Percentiles rank a stretch among this genome's conserved stretches.
Conservation (phyloP, 1,139 yeast species). For the Scheffersomyces parashehatae region DNA sequence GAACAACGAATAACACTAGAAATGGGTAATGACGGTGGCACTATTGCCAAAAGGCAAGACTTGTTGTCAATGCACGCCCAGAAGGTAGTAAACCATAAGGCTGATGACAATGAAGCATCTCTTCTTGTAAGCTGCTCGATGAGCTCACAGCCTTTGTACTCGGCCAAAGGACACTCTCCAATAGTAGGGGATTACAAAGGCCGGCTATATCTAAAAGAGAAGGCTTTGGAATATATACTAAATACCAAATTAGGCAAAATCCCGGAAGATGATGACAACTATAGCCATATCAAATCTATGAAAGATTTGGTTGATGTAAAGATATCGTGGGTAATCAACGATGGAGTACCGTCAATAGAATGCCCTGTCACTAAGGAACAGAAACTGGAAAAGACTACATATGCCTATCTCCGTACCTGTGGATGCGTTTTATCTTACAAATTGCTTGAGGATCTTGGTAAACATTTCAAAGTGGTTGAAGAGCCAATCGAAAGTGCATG, state of each 20-base stretch:
- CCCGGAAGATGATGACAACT: slow-evolving; percentile 21
- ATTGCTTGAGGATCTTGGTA: slow-evolving; percentile 18
- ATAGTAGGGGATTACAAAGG: slow-evolving; percentile 77
- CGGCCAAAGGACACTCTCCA: slow-evolving; percentile 21
- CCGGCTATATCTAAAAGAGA: slow-evolving; percentile 65
- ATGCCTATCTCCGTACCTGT: slow-evolving; percentile 37
- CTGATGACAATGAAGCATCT: slow-evolving; percentile 6
- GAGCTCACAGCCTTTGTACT: slow-evolving; percentile 27
- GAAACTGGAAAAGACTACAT: slow-evolving; percentile 12
- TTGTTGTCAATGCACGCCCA: slow-evolving; percentile 28
- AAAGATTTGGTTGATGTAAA: slow-evolving; percentile 32
- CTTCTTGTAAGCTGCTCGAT: slow-evolving; percentile 23
- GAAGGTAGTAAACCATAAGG: slow-evolving; percentile 1
- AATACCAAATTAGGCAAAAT: slow-evolving; percentile 23
- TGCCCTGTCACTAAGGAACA: slow-evolving; percentile 32
- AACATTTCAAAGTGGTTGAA: slow-evolving; percentile 2
- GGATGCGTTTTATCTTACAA: slow-evolving; percentile 40
- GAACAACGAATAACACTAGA: background rate
- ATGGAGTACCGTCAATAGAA: slow-evolving; percentile 25
- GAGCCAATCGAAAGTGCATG: slow-evolving; percentile 19
- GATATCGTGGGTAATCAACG: slow-evolving; percentile 20
- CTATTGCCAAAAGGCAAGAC: slow-evolving; percentile 49
- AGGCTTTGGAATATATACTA: slow-evolving; percentile 59
- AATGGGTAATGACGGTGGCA: slow-evolving; percentile 56
- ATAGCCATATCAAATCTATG: slow-evolving; percentile 43